These are phyloP conservation scores for Delphinella strobiligena DNA, from an alignment of 2,329 filamentous ascomycete species.

Conservation along the genomic window DNA sequence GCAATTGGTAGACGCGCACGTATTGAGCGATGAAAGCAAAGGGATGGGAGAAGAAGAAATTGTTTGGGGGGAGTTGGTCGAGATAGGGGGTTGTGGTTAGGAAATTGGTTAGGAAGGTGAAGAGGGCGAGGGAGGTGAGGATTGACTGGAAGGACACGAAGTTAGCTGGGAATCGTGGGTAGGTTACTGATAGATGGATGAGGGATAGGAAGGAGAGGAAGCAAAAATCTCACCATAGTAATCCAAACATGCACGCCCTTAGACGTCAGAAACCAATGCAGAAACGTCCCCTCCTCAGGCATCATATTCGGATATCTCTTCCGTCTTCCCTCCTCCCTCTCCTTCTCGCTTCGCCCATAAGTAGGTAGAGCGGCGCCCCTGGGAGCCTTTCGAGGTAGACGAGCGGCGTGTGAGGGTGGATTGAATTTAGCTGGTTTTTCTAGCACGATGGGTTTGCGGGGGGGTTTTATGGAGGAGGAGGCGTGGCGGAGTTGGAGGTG, in stretches of 20 bases:
- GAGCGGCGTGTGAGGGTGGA: conserved; percentile 75
- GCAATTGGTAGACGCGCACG: conserved; percentile 62
- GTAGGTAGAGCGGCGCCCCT: conserved; percentile 49
- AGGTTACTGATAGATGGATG: not conserved
- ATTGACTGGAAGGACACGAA: conserved; percentile 48
- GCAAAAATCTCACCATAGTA: conserved; percentile 52
- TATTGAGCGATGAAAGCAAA: conserved; percentile 53
- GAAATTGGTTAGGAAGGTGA: conserved; percentile 70
- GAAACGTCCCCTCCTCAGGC: conserved; percentile 68
- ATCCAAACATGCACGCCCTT: conserved; percentile 68
- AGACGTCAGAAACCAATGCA: conserved; percentile 75
- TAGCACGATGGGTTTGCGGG: conserved; percentile 55
- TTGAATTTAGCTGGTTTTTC: conserved; percentile 83
- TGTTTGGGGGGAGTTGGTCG: conserved; percentile 62
- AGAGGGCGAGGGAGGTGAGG: conserved; percentile 55
- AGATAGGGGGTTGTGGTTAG: conserved; percentile 64
- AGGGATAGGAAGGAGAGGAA: not conserved
- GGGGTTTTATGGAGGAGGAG: conserved; percentile 17
- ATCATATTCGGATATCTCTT: conserved; percentile 82
- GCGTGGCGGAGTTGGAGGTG: not conserved
- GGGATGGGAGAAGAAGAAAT: conserved; percentile 58
- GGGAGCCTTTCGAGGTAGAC: conserved; percentile 57
- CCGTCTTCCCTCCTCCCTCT: conserved; percentile 52
- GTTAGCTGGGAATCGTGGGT: not conserved
- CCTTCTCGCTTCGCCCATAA: conserved; percentile 38